Conservation (phyloP, 495 filamentous ascomycete species). For the Trichocladium antarcticum region DNA sequence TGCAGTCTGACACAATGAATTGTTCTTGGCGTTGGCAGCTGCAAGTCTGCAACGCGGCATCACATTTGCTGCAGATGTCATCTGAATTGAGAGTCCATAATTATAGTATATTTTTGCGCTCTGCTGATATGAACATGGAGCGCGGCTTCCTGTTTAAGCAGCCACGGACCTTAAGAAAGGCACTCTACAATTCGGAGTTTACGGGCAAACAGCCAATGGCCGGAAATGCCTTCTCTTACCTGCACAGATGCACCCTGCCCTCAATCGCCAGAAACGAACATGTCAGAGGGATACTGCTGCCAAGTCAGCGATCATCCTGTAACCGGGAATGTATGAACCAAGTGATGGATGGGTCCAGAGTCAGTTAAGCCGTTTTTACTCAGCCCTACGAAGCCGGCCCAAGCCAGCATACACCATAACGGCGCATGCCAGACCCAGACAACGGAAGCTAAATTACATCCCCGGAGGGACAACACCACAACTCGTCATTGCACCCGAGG, state of each 20-base stretch:
- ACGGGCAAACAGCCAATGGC: no score
- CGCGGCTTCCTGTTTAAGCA: no score
- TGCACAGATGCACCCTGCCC: not conserved
- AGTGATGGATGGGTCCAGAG: constrained; percentile 3
- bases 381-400: constrained; percentile 39
- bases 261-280: not conserved
- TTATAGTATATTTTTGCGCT: no score
- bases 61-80: no score
- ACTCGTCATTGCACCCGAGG: constrained; percentile 61
- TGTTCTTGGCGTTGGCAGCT: not conserved
- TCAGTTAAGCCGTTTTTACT: constrained; percentile 44
- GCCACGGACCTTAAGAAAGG: no score
- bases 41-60: not conserved
- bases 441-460: constrained; percentile 40
- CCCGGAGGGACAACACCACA: constrained; percentile 60
- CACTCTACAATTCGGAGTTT: no score
- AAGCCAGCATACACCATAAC: constrained; percentile 33
- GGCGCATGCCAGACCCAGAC: constrained; percentile 25
- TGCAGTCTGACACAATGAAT: not conserved
- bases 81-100: no score
- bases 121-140: no score
- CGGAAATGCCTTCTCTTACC: not conserved
- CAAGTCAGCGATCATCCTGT: constrained; percentile 6
- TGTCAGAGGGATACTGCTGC: not conserved
- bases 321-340: not conserved